A percentile compares a stretch with the other conserved stretches of the same genome.
Conservation (phyloP, 192 early-diverging fungal species). For the Funneliformis geosporum region DNA sequence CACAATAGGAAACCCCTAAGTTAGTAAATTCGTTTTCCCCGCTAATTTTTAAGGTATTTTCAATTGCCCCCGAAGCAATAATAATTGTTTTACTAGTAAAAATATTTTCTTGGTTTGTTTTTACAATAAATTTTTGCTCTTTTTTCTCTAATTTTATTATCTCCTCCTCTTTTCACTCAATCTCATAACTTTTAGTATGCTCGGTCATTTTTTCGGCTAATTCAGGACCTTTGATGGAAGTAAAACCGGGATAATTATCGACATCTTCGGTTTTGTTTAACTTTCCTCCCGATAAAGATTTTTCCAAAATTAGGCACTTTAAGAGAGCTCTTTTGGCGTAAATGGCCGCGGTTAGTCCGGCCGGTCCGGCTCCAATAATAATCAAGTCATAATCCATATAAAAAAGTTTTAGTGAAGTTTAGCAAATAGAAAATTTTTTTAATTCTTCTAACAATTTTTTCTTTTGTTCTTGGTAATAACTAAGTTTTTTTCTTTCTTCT, state of each 20-base stretch:
- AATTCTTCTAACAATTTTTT: not conserved
- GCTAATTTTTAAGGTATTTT: not conserved
- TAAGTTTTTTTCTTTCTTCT: constrained; percentile 20
- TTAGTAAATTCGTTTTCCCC: constrained; percentile 14
- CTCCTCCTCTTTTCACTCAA: constrained; percentile 12
- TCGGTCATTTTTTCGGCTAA: constrained; percentile 21
- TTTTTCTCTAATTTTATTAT: constrained; percentile 20
- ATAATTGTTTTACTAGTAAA: constrained; percentile 1
- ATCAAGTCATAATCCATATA: constrained; percentile 22
- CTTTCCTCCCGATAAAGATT: not conserved
- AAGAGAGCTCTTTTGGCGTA: constrained; percentile 14
- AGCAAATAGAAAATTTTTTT: too few species aligned
- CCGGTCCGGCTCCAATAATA: constrained; percentile 25
- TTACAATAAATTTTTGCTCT: not conserved
- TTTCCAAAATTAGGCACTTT: constrained; percentile 14
- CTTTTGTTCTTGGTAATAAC: constrained; percentile 25
- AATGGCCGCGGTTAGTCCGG: constrained; percentile 10
- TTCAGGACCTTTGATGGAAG: constrained; percentile 21
- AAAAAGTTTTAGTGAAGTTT: constrained; percentile 21
- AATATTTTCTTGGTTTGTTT: constrained; percentile 5
- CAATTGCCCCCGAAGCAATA: constrained; percentile 20
- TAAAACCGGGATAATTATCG: constrained; percentile 21
- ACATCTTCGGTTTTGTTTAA: constrained; percentile 23
- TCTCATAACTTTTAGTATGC: constrained; percentile 6
- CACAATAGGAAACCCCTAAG: constrained; percentile 26